Percentiles rank a stretch among this genome's conserved stretches.
Evolutionary conservation across 108 stramenopile species (phyloP).

Genomic region (Epithemia pelagica): DNA sequence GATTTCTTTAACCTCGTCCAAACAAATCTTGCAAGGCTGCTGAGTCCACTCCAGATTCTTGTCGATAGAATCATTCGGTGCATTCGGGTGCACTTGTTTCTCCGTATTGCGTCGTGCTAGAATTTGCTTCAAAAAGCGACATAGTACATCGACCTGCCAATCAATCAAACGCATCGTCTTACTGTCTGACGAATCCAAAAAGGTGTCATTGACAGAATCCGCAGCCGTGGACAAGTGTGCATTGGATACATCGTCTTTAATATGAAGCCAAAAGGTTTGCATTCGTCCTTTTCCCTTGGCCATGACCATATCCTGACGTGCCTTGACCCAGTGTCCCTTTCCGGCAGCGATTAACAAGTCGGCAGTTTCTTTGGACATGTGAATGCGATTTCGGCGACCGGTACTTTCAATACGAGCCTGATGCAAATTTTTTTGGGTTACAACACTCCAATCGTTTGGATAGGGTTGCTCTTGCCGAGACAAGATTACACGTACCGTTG

Average conservation of each 20-base stretch:
- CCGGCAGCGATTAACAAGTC: slow-evolving; percentile 5
- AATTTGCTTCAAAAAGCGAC: too few relatives aligned
- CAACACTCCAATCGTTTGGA: background rate
- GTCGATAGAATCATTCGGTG: too few relatives aligned
- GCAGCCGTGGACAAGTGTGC: background rate
- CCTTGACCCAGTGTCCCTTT: slow-evolving; percentile 3
- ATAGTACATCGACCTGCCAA: slow-evolving; percentile 2
- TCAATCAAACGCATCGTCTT: background rate
- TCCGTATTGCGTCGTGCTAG: too few relatives aligned
- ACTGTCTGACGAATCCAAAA: too few relatives aligned
- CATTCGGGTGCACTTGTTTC: too few relatives aligned
- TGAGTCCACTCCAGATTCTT: too few relatives aligned
- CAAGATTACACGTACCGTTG: background rate
- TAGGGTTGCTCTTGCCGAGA: background rate
- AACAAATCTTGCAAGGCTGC: too few relatives aligned
- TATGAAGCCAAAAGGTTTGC: slow-evolving; percentile 12
- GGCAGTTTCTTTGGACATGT: slow-evolving; percentile 7
- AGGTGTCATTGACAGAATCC: too few relatives aligned
- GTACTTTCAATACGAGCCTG: slow-evolving; percentile 3
- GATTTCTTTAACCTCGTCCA: slow-evolving; percentile 19
- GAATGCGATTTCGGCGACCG: background rate
- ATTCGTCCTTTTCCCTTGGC: slow-evolving; percentile 14
- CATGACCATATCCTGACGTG: slow-evolving; percentile 5
- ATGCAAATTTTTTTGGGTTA: background rate
- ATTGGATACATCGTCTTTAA: background rate